Conservation (phyloP, 192 early-diverging fungal species). For the Powellomyces hirtus region DNA sequence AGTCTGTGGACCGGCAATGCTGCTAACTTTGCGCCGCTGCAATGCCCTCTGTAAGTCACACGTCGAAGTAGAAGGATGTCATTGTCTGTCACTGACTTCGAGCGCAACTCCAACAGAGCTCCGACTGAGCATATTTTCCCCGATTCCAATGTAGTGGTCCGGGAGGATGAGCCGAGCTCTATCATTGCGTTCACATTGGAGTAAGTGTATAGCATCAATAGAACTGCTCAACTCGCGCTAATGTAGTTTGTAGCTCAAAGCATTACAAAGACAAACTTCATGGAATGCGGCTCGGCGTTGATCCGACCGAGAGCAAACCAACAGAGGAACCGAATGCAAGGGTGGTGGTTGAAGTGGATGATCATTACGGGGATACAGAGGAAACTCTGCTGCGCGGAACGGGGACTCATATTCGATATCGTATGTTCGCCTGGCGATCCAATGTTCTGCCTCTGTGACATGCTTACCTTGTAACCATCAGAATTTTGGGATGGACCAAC, state of each 20-base stretch:
- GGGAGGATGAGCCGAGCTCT: conserved; percentile 89
- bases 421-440: conserved; percentile 39
- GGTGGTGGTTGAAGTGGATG: conserved; percentile 29
- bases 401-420: conserved; percentile 73
- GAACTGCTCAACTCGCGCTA: not conserved
- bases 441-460: not conserved
- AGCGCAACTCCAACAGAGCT: conserved; percentile 13
- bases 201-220: conserved; percentile 23
- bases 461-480: not conserved
- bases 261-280: conserved; percentile 70
- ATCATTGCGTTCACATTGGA: conserved; percentile 89
- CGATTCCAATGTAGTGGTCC: conserved; percentile 80
- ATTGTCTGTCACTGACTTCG: not conserved
- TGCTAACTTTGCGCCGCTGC: conserved; percentile 64
- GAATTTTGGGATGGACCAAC: conserved; percentile 73
- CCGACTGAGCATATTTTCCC: conserved; percentile 85
- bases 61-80: too few species aligned
- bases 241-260: conserved; percentile 46
- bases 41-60: conserved; percentile 68
- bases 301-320: not conserved
- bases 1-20: conserved; percentile 71
- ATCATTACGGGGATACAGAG: conserved; percentile 41
- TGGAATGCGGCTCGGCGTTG: conserved; percentile 25
- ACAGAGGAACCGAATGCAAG: conserved; percentile 20
- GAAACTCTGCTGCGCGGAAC: conserved; percentile 66